Conservation (phyloP, 768 basidiomycete genomes). For the Lentinus tigrinus region DNA sequence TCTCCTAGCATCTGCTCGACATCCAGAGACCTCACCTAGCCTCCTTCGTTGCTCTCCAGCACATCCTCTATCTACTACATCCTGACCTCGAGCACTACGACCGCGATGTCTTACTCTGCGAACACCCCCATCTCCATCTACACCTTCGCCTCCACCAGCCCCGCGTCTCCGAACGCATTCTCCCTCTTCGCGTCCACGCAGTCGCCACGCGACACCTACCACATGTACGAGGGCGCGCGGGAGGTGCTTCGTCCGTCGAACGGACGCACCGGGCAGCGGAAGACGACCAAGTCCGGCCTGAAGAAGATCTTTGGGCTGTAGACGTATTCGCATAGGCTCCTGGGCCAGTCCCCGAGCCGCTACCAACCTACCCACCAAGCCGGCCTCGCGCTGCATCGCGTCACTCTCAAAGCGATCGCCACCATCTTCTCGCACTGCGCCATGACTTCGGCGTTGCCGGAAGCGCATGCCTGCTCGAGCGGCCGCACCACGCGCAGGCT, state of each 20-base stretch:
- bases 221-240: slow-evolving; percentile 20
- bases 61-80: neutral
- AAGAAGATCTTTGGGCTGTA: slow-evolving; percentile 23
- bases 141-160: slow-evolving; percentile 9
- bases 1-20: neutral
- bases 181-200: slow-evolving; percentile 14
- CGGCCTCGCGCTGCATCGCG: neutral
- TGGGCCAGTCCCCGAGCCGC: neutral
- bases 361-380: too few species aligned
- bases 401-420: neutral
- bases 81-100: neutral
- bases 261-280: slow-evolving; percentile 4
- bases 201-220: slow-evolving; percentile 21
- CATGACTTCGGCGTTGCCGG: neutral
- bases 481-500: neutral
- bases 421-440: neutral
- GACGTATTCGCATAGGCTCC: neutral
- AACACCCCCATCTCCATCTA: slow-evolving; percentile 5
- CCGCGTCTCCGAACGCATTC: slow-evolving; percentile 19
- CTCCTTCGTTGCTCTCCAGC: neutral
- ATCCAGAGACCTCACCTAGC: neutral
- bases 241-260: slow-evolving; percentile 20
- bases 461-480: neutral
- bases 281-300: slow-evolving; percentile 7
- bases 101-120: neutral